phyloP scores from a whole-genome alignment of 1,284 basidiomycete species.

The Ganoderma multipileum region DNA sequence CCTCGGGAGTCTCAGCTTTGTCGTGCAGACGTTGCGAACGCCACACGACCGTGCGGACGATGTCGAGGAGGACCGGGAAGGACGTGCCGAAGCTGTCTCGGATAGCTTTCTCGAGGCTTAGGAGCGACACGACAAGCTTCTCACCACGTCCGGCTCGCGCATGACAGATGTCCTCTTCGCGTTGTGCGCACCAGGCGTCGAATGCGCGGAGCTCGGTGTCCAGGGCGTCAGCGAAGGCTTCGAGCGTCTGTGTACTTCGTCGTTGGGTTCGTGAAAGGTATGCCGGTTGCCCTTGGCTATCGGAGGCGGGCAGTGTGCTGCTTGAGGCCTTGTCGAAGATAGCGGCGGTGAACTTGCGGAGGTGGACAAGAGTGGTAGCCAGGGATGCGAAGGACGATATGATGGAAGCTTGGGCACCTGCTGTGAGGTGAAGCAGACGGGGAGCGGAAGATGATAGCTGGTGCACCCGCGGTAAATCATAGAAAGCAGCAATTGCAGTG shows the following conservation, averaged over 20 bases:
- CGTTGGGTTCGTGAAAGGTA: conserved; percentile 27
- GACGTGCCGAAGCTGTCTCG: conserved; percentile 60
- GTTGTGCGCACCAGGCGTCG: conserved; percentile 72
- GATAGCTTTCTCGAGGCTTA: conserved; percentile 66
- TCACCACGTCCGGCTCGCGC: conserved; percentile 53
- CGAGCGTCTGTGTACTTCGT: conserved; percentile 63
- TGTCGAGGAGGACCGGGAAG: conserved; percentile 60
- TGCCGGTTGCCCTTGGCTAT: conserved; percentile 16
- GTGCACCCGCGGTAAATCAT: conserved; percentile 6
- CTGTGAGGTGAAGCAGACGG: conserved; percentile 68
- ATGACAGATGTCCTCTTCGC: conserved; percentile 70
- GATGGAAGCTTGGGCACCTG: conserved; percentile 67
- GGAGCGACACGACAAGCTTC: conserved; percentile 67
- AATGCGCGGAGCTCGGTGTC: conserved; percentile 63
- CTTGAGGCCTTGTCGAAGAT: conserved; percentile 45
- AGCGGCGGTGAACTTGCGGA: conserved; percentile 64
- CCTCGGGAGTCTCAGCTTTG: conserved; percentile 36
- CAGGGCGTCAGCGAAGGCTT: conserved; percentile 83
- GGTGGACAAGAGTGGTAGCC: conserved; percentile 63
- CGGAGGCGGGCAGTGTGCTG: conserved; percentile 11
- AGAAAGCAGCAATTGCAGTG: too few relatives aligned
- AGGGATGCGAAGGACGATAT: conserved; percentile 59
- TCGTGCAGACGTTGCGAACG: conserved; percentile 38
- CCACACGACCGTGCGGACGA: conserved; percentile 41
- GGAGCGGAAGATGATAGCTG: conserved; percentile 60